phyloP scores from a whole-genome alignment of 495 filamentous ascomycete species.

The Geopyxis carbonaria region DNA sequence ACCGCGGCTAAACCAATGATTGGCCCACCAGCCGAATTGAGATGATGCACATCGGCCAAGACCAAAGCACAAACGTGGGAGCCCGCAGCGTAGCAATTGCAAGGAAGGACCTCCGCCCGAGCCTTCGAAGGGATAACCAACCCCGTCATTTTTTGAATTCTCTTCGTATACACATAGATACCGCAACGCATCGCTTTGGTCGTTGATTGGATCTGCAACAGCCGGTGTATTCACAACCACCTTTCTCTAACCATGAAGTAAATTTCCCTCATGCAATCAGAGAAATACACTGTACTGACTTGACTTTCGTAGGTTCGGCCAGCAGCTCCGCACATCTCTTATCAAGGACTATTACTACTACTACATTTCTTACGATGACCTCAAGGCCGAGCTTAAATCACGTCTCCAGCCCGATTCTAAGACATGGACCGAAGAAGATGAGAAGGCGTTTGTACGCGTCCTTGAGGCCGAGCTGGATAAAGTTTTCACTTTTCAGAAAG shows the following conservation, averaged over 20 bases:
- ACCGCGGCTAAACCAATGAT: too few relatives aligned
- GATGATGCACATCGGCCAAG: too few relatives aligned
- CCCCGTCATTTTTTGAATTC: too few relatives aligned
- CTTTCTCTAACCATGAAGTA: conserved; percentile 2
- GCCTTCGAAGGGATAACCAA: too few relatives aligned
- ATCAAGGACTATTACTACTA: conserved; percentile 92
- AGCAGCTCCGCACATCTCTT: conserved; percentile 80
- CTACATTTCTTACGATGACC: conserved; percentile 91
- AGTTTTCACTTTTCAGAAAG: conserved; percentile 87
- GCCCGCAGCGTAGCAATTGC: too few relatives aligned
- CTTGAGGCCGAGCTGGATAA: conserved; percentile 89
- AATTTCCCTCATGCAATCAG: conserved; percentile 16
- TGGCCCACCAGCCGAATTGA: too few relatives aligned
- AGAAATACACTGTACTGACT: too few relatives aligned
- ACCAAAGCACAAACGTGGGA: too few relatives aligned
- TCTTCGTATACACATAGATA: too few relatives aligned
- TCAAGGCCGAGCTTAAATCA: conserved; percentile 68
- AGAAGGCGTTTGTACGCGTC: conserved; percentile 67
- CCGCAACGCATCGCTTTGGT: too few relatives aligned
- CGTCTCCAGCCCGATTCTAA: conserved; percentile 32
- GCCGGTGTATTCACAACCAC: too few relatives aligned
- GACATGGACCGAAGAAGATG: conserved; percentile 82
- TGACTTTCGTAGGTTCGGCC: conserved; percentile 95
- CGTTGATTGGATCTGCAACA: neutral
- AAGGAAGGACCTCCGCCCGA: too few relatives aligned